Evolutionary conservation across 2,329 filamentous ascomycete genomes (phyloP).

Genomic region (Cladophialophora exuberans): DNA sequence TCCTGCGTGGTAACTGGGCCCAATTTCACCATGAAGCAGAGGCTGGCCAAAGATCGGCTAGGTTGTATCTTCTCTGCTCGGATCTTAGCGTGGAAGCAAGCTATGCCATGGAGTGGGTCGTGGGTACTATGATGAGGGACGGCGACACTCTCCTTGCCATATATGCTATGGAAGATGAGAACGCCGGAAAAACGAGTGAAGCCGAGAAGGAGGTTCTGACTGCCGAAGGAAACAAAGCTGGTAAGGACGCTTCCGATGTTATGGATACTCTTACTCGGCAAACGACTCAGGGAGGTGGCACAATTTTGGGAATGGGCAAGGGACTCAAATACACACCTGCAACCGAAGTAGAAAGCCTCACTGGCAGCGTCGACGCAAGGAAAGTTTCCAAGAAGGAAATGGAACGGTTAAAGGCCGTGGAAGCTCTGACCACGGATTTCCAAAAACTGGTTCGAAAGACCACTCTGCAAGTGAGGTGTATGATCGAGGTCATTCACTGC

Average conservation of each 20-base stretch:
- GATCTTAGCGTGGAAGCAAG: conserved; percentile 93
- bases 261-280: conserved; percentile 64
- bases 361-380: conserved; percentile 51
- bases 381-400: conserved; percentile 68
- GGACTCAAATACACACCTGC: conserved; percentile 39
- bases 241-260: conserved; percentile 74
- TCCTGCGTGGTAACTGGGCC: conserved; percentile 84
- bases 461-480: conserved; percentile 85
- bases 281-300: conserved; percentile 41
- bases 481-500: conserved; percentile 96
- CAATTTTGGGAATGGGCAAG: conserved; percentile 23
- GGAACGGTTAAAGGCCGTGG: conserved; percentile 78
- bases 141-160: conserved; percentile 93
- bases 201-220: conserved; percentile 36
- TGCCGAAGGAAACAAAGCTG: conserved; percentile 73
- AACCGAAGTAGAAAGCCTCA: conserved; percentile 43
- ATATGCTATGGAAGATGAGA: conserved; percentile 90
- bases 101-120: conserved; percentile 95
- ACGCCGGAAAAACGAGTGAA: conserved; percentile 50
- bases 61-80: conserved; percentile 94
- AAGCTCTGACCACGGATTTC: conserved; percentile 80
- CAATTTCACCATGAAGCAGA: conserved; percentile 69
- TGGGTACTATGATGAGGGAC: conserved; percentile 90
- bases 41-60: conserved; percentile 74
- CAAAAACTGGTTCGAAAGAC: conserved; percentile 89